Conservation (phyloP, 495 filamentous ascomycete genomes). For the Haplographium delicatum region DNA sequence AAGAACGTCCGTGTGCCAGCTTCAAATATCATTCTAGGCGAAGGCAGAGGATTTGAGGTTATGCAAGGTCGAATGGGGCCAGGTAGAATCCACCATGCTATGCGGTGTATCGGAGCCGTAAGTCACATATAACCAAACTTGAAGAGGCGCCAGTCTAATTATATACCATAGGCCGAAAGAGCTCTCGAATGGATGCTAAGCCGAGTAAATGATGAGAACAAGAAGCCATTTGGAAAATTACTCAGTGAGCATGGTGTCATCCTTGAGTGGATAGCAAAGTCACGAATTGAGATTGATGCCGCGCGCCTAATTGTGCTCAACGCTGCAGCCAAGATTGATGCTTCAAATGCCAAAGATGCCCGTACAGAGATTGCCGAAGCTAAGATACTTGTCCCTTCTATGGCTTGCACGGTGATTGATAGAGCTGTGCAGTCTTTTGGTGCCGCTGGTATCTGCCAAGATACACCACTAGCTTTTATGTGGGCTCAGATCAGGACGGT, state of each 20-base stretch:
- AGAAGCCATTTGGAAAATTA: slow-evolving; percentile 75
- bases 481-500: slow-evolving; percentile 80
- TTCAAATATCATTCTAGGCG: slow-evolving; percentile 74
- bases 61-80: too few species aligned
- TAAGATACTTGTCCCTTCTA: slow-evolving; percentile 75
- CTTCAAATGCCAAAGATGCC: slow-evolving; percentile 68
- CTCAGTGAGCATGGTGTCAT: slow-evolving; percentile 82
- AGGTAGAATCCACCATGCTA: too few species aligned
- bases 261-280: slow-evolving; percentile 86
- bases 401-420: slow-evolving; percentile 73
- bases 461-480: slow-evolving; percentile 80
- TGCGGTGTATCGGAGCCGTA: too few species aligned
- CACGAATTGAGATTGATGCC: slow-evolving; percentile 82
- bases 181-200: slow-evolving; percentile 85
- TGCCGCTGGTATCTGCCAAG: slow-evolving; percentile 79
- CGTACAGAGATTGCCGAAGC: slow-evolving; percentile 81
- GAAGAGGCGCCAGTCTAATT: too few species aligned
- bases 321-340: slow-evolving; percentile 83
- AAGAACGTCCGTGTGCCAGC: slow-evolving; percentile 74
- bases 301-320: slow-evolving; percentile 81
- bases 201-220: slow-evolving; percentile 78
- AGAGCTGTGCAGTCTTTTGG: slow-evolving; percentile 81
- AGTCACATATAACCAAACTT: too few species aligned
- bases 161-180: slow-evolving; percentile 60
- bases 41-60: slow-evolving; percentile 87